phyloP scores from a whole-genome alignment of 1,139 yeast genomes.

The Debaryomyces udenii region DNA sequence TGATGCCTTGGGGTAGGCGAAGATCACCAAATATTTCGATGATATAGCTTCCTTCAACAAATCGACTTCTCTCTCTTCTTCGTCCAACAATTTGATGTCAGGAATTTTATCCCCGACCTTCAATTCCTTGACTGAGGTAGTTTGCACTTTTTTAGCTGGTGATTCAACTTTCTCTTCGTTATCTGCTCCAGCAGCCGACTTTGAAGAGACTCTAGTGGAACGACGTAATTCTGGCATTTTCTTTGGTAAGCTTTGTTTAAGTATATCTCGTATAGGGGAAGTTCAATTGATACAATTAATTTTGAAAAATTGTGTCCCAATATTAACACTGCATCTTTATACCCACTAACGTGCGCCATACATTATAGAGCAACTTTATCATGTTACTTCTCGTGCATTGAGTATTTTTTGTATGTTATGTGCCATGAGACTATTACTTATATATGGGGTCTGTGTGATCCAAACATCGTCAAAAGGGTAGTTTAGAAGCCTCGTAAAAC shows the following conservation, averaged over 20 bases:
- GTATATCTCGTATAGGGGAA: background rate
- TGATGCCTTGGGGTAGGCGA: conserved; percentile 87
- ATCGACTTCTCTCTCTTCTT: conserved; percentile 63
- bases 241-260: background rate
- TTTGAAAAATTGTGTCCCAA: background rate
- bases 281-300: conserved; percentile 1
- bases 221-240: conserved; percentile 57
- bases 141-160: conserved; percentile 12
- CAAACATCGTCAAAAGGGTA: no score
- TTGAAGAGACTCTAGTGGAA: conserved; percentile 48
- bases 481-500: no score
- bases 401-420: no score
- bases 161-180: conserved; percentile 12
- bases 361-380: background rate
- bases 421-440: no score
- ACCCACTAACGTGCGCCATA: background rate
- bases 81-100: conserved; percentile 60
- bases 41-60: conserved; percentile 50
- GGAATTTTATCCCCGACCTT: conserved; percentile 75
- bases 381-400: no score
- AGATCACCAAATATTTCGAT: conserved; percentile 59
- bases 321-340: background rate
- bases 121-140: conserved; percentile 29
- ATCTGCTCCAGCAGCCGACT: conserved; percentile 10
- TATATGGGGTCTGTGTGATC: no score